These are phyloP conservation scores for Puccinia novopanici DNA, from an alignment of 1,284 basidiomycete genomes.

Conservation along the genomic window DNA sequence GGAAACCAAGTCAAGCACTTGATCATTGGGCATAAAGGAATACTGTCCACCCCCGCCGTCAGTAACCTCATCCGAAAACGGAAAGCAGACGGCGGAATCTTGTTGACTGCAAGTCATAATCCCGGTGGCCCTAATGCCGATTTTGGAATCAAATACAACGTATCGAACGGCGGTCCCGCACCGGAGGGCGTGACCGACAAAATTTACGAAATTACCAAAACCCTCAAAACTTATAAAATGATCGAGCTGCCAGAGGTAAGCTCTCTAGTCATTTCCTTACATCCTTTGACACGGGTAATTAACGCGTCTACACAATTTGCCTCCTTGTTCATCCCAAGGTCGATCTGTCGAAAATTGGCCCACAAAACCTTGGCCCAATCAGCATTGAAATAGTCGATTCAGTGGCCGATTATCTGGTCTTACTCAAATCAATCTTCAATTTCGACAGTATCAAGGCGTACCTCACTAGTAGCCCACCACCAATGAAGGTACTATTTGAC, in stretches of 20 bases:
- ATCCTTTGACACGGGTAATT: not conserved
- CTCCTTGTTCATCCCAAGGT: slow-evolving; percentile 65
- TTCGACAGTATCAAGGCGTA: slow-evolving; percentile 88
- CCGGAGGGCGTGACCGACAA: slow-evolving; percentile 91
- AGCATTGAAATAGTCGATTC: slow-evolving; percentile 91
- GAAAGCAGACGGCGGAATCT: slow-evolving; percentile 94
- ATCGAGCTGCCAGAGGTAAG: slow-evolving; percentile 75
- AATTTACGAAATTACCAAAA: slow-evolving; percentile 88
- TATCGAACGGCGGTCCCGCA: slow-evolving; percentile 92
- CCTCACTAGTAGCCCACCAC: slow-evolving; percentile 66
- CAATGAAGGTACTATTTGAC: slow-evolving; percentile 90
- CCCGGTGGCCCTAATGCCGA: slow-evolving; percentile 95
- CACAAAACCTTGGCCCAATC: slow-evolving; percentile 76
- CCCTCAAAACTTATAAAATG: slow-evolving; percentile 80
- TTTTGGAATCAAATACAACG: slow-evolving; percentile 99
- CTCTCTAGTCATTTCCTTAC: too few species aligned
- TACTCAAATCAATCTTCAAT: slow-evolving; percentile 89
- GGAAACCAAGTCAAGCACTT: slow-evolving; percentile 74
- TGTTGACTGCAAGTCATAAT: slow-evolving; percentile 97
- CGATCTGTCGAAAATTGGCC: slow-evolving; percentile 79
- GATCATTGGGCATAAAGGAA: slow-evolving; percentile 83
- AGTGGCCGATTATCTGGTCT: slow-evolving; percentile 80
- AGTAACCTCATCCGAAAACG: slow-evolving; percentile 93
- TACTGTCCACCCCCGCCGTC: slow-evolving; percentile 94
- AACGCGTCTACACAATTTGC: not conserved